These are phyloP conservation scores for Trypanosoma grayi DNA, from an alignment of 208 protist species.

Conservation along the genomic window DNA sequence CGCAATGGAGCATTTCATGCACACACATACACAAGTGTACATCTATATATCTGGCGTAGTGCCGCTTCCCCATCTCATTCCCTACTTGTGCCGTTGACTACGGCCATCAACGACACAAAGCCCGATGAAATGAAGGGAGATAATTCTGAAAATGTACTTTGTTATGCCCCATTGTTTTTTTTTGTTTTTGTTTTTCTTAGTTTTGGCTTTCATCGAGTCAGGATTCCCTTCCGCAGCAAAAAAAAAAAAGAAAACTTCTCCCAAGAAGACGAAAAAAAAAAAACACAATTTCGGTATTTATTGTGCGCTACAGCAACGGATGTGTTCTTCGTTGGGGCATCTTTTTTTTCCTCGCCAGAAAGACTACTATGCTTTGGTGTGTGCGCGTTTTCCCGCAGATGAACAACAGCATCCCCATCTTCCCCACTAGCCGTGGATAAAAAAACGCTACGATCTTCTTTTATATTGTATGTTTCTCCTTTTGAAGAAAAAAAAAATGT, in stretches of 20 bases:
- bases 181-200: neutral
- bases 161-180: conserved; percentile 1
- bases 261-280: neutral
- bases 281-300: neutral
- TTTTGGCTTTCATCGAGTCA: neutral
- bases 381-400: too few species aligned
- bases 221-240: neutral
- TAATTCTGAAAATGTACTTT: neutral
- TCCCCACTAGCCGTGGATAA: too few species aligned
- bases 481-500: too few species aligned
- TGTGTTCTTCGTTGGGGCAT: neutral
- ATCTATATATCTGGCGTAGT: neutral
- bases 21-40: neutral
- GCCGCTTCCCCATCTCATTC: neutral
- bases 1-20: neutral
- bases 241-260: neutral
- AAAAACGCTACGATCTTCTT: too few species aligned
- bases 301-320: neutral
- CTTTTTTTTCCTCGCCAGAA: neutral
- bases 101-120: neutral
- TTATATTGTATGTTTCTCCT: too few species aligned
- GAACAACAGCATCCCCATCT: too few species aligned
- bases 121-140: neutral
- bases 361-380: too few species aligned
- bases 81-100: neutral